Conservation (phyloP, 2,329 filamentous ascomycete species). For the Zasmidium angulare region DNA sequence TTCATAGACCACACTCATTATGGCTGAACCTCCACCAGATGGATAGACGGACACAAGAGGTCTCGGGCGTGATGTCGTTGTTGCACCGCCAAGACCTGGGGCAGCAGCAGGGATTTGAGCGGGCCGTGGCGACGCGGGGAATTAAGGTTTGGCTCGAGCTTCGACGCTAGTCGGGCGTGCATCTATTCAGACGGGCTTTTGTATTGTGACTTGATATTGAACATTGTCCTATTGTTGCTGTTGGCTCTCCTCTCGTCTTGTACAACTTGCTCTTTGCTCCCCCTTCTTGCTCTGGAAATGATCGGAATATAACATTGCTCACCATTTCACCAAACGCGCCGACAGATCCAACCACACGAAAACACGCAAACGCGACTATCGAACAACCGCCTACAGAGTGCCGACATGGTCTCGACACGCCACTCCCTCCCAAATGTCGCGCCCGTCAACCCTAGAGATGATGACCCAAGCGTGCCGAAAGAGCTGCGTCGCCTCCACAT, state of each 20-base stretch:
- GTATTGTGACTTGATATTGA: too few relatives aligned
- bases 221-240: neutral
- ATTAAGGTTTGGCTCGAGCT: too few relatives aligned
- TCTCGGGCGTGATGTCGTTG: too few relatives aligned
- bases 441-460: neutral
- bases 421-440: slow-evolving; percentile 2
- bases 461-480: slow-evolving; percentile 8
- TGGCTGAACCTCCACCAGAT: too few relatives aligned
- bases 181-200: too few relatives aligned
- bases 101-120: slow-evolving; percentile 56
- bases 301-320: slow-evolving; percentile 43
- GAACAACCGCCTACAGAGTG: neutral
- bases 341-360: neutral
- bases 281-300: neutral
- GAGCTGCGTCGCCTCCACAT: slow-evolving; percentile 13
- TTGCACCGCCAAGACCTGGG: slow-evolving; percentile 45
- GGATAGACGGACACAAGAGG: too few relatives aligned
- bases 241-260: neutral
- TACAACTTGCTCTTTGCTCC: neutral
- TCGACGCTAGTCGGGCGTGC: too few relatives aligned
- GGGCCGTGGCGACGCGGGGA: too few relatives aligned
- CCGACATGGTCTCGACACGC: slow-evolving; percentile 7
- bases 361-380: neutral
- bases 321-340: slow-evolving; percentile 53
- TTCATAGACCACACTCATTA: too few relatives aligned